Base-by-base conservation (phyloP, 2,329 filamentous ascomycete species). In the Fusarium praegraminearum region DNA sequence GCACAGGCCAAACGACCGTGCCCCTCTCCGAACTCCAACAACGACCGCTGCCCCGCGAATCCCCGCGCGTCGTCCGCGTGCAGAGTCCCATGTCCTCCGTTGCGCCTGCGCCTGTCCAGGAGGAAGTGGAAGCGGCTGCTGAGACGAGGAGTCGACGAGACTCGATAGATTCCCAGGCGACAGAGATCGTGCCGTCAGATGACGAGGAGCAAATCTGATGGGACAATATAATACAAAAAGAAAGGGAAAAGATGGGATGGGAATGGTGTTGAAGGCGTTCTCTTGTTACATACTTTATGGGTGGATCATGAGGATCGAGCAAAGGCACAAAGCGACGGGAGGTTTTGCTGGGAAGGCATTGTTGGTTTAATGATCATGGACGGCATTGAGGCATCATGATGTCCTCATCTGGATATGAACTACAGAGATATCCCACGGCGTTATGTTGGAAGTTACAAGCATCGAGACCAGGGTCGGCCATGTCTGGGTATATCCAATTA, bases 1-100 rank as follows among this genome's bases (percentile, higher is more conserved):
- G 85, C 60, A 94, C 91, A 3, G 89, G 91, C 63, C 92, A 94
- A 78, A 86, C 89, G 56, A 81, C 86, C 60, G 84, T 92, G 30
- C 89, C 91, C 2, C 84, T 93, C 65, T 83, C 89, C 57, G 80
- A 87, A 46, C 82, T 93, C 22, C 82, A 89, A 73, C 75, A 59
- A 30, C 77, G 74, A 49, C 79, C 78, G 8, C 70, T 81, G 33
- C 59, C 69, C 66, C 53, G 56, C 62, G 65, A 57, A 45, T 44
- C 71, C 28, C 63, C 72, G 18, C 67, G 66, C 28, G 63, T 68
- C 40, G 70, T 78, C 50, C 68, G 70, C 62, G 69, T 74, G 22
- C 75, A 75, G 60, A 70, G 72, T 38, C 71, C 76, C 9, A 58
- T 53, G 20, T 50, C 66, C 2, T 45, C 68, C 20, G 40, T 18